Percentiles rank a stretch among this genome's conserved stretches.
Evolutionary conservation across 345 rosid species (phyloP).

Genomic region (Eucalyptus cloeziana): DNA sequence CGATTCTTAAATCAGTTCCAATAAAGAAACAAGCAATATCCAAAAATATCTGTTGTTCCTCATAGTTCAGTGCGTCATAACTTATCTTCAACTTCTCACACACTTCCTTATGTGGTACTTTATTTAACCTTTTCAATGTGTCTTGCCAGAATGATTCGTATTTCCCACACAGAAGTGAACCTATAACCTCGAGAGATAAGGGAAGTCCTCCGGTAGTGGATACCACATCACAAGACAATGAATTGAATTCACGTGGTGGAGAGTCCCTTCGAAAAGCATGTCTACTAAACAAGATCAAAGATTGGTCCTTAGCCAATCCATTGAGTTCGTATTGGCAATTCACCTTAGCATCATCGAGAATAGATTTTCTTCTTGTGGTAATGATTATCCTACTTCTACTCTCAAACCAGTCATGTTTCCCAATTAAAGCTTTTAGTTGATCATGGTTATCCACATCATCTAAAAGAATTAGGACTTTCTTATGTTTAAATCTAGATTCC

Average conservation of each 20-base stretch:
- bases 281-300: not conserved
- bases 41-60: not conserved
- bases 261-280: not conserved
- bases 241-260: accelerated
- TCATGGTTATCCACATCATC: not conserved
- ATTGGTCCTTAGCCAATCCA: accelerated
- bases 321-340: not conserved
- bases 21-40: not conserved
- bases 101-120: not conserved
- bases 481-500: accelerated
- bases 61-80: accelerated
- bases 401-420: not conserved
- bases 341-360: not conserved
- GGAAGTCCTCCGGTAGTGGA: not conserved
- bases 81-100: not conserved
- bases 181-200: not conserved
- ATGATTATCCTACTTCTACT: not conserved
- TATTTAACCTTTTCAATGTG: accelerated
- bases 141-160: accelerated
- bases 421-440: not conserved
- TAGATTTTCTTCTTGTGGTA: not conserved
- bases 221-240: accelerated
- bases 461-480: not conserved
- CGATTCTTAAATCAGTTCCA: not conserved
- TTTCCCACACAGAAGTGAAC: not conserved